Conservation (phyloP, 2,329 filamentous ascomycete genomes). For the Colletotrichum sp. region DNA sequence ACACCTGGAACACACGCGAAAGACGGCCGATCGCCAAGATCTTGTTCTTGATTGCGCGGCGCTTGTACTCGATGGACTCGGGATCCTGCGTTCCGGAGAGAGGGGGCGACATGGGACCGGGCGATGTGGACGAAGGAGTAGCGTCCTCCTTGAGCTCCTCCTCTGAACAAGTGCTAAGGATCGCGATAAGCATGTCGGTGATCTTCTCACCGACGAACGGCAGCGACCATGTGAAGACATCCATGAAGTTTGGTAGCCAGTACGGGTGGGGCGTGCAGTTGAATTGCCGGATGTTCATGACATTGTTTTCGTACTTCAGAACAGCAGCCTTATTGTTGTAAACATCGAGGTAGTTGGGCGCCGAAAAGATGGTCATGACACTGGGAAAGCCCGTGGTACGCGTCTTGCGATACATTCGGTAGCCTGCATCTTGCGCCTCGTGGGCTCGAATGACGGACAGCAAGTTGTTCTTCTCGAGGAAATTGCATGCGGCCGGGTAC, state of each 20-base stretch:
- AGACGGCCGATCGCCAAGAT: conserved; percentile 96
- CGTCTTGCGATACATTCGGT: conserved; percentile 99
- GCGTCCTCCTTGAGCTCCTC: conserved; percentile 94
- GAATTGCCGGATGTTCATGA: conserved; percentile 99
- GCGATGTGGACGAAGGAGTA: conserved; percentile 72
- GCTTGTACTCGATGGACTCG: conserved; percentile 91
- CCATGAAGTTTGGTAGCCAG: conserved; percentile 99
- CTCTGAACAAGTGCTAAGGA: conserved; percentile 98
- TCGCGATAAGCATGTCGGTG: conserved; percentile 98
- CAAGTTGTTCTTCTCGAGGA: conserved; percentile 98
- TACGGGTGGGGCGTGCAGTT: conserved; percentile 99
- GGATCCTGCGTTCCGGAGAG: conserved; percentile 66
- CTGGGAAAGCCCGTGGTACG: conserved; percentile 97
- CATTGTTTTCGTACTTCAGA: conserved; percentile 99
- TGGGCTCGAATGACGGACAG: conserved; percentile 97
- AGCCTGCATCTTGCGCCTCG: conserved; percentile 97
- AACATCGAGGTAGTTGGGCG: conserved; percentile 97
- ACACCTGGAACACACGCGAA: conserved; percentile 96
- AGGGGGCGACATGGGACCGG: conserved; percentile 78
- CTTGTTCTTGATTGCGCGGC: conserved; percentile 99
- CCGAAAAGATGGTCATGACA: conserved; percentile 99
- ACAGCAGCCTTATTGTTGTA: conserved; percentile 99
- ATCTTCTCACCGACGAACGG: conserved; percentile 99
- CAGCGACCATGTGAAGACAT: conserved; percentile 99
- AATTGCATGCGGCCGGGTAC: conserved; percentile 94